Conservation (phyloP, 2,329 filamentous ascomycete species). For the Sclerotinia subarctica region DNA sequence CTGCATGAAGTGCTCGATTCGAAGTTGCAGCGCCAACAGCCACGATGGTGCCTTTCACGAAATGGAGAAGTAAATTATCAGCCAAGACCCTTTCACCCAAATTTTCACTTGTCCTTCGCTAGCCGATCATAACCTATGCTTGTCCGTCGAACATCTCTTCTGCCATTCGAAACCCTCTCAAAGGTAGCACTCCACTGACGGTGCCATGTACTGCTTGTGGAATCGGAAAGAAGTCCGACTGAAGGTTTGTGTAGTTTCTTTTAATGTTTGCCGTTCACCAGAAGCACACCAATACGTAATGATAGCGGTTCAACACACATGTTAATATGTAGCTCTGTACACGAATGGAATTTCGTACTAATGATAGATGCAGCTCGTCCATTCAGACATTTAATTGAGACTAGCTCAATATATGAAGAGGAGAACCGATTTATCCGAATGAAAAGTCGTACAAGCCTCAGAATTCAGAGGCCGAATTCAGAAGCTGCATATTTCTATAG, state of each 20-base stretch:
- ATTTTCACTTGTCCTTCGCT: not conserved
- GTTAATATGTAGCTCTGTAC: not conserved
- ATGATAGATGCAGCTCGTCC: not conserved
- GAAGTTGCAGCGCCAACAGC: not conserved
- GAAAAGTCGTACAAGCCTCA: too few species aligned
- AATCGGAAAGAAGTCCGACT: not conserved
- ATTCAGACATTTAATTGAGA: not conserved
- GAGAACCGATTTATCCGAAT: not conserved
- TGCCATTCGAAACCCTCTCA: not conserved
- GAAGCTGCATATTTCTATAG: too few species aligned
- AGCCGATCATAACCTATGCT: not conserved
- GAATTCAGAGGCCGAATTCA: too few species aligned
- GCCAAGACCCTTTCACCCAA: not conserved
- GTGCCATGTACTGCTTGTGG: not conserved
- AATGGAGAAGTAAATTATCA: not conserved
- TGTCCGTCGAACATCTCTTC: not conserved
- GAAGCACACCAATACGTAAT: not conserved
- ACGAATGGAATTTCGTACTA: not conserved
- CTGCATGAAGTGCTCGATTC: not conserved
- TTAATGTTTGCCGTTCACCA: not conserved
- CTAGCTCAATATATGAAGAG: not conserved
- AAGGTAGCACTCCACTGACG: not conserved
- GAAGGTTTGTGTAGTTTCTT: too few species aligned
- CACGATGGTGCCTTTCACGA: not conserved
- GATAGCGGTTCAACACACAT: too few species aligned